Percentiles rank a stretch among this genome's conserved stretches.
phyloP scores from a whole-genome alignment of 345 rosid genomes.

The Dipteronia dyeriana region DNA sequence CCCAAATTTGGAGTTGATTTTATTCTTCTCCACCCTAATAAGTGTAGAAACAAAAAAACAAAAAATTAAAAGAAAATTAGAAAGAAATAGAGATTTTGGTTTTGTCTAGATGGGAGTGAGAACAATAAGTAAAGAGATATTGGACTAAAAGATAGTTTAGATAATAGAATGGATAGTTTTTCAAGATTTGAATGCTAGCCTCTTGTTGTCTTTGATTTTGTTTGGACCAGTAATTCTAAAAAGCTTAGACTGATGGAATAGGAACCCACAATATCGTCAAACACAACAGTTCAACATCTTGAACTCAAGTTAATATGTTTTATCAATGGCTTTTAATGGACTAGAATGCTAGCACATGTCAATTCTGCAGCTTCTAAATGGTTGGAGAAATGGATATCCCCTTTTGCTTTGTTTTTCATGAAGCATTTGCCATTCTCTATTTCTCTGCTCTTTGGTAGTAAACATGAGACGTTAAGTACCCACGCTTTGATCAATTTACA shows the following conservation, averaged over 20 bases:
- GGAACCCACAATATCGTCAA: background rate
- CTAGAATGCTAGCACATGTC: no score
- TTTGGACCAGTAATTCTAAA: background rate
- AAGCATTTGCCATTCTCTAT: no score
- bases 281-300: background rate
- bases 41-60: background rate
- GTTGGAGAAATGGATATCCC: no score
- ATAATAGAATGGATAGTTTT: background rate
- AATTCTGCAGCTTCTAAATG: no score
- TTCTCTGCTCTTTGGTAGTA: no score
- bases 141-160: background rate
- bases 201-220: background rate
- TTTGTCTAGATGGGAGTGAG: background rate
- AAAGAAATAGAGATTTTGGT: background rate
- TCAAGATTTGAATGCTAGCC: background rate
- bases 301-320: background rate
- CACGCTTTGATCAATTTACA: background rate
- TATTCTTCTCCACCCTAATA: background rate
- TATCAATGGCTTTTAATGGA: background rate
- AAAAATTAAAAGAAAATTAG: background rate
- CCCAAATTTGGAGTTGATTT: background rate
- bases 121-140: background rate
- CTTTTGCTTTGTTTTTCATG: no score
- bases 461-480: no score
- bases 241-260: background rate